Conservation (phyloP, 768 basidiomycete species). For the Filobasidium floriforme region DNA sequence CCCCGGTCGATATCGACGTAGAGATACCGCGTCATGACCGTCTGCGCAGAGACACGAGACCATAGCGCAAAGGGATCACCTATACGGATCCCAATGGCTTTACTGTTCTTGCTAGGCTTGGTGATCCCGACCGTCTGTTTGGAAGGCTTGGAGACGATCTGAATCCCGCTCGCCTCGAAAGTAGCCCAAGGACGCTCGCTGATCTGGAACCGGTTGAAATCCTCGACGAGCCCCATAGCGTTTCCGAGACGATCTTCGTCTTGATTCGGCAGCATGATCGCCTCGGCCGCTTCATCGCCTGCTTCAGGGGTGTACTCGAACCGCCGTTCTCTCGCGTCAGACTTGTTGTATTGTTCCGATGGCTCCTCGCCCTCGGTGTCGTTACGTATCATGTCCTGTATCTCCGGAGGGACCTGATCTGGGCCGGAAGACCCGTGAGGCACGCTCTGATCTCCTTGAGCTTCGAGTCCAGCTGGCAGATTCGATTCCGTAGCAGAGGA, state of each 20-base stretch:
- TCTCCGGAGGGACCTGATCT: constrained; percentile 3
- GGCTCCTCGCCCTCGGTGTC: constrained; percentile 1
- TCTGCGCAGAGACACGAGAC: constrained; percentile 93
- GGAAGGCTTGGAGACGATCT: constrained; percentile 92
- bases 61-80: constrained; percentile 85
- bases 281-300: neutral
- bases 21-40: constrained; percentile 96
- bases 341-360: neutral
- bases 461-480: neutral
- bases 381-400: constrained; percentile 6
- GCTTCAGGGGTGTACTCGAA: neutral
- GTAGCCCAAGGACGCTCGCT: constrained; percentile 61
- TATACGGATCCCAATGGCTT: constrained; percentile 79
- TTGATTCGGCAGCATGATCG: neutral
- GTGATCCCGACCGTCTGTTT: constrained; percentile 67
- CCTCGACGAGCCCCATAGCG: constrained; percentile 7
- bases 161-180: constrained; percentile 84
- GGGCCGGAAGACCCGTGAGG: neutral
- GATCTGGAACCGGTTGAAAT: constrained; percentile 12
- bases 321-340: neutral
- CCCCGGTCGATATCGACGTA: constrained; percentile 64
- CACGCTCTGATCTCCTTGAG: neutral
- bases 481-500: too few relatives aligned
- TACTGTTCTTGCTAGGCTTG: constrained; percentile 51
- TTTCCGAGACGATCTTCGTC: constrained; percentile 1